Percentiles rank a stretch among this genome's conserved stretches.
Conservation (phyloP, 352 stramenopile genomes). For the Phytophthora tubulina region DNA sequence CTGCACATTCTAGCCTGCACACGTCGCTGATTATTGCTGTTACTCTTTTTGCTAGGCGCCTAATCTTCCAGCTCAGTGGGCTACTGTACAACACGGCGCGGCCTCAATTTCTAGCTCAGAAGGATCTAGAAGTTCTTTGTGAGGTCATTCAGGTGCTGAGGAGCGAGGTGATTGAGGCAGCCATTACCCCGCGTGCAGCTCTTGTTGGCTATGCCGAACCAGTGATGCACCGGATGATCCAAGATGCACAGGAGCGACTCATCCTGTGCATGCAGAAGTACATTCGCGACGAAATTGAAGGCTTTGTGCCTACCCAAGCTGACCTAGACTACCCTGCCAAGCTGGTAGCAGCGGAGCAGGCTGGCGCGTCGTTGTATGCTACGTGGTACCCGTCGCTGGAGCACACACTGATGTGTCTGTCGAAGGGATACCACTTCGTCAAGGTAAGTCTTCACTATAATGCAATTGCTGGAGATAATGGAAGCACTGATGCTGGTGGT, state of each 20-base stretch:
- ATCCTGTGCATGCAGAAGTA: slow-evolving; percentile 89
- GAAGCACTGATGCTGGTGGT: not conserved
- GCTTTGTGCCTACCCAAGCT: slow-evolving; percentile 57
- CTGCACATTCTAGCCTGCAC: not conserved
- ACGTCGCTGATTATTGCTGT: slow-evolving; percentile 1
- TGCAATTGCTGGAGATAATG: not conserved
- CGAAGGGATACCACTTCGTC: slow-evolving; percentile 87
- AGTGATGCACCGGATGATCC: slow-evolving; percentile 87
- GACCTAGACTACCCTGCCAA: slow-evolving; percentile 86
- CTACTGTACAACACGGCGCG: slow-evolving; percentile 78
- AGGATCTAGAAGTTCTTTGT: slow-evolving; percentile 81
- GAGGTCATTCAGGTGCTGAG: slow-evolving; percentile 84
- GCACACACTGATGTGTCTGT: slow-evolving; percentile 87
- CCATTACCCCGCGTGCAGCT: slow-evolving; percentile 64
- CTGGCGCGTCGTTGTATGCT: slow-evolving; percentile 64
- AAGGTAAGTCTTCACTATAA: slow-evolving; percentile 51
- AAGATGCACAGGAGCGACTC: slow-evolving; percentile 84
- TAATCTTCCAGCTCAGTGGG: slow-evolving; percentile 83
- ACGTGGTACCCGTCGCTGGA: slow-evolving; percentile 89
- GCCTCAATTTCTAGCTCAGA: slow-evolving; percentile 74
- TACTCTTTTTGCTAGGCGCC: slow-evolving; percentile 43
- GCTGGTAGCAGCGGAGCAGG: slow-evolving; percentile 45
- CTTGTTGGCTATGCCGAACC: slow-evolving; percentile 70
- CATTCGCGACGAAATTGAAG: slow-evolving; percentile 87
- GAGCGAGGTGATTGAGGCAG: slow-evolving; percentile 78